A percentile compares a stretch with the other conserved stretches of the same genome.
Evolutionary conservation across 1,139 yeast genomes (phyloP).

Genomic region (Geotrichum restrictum): DNA sequence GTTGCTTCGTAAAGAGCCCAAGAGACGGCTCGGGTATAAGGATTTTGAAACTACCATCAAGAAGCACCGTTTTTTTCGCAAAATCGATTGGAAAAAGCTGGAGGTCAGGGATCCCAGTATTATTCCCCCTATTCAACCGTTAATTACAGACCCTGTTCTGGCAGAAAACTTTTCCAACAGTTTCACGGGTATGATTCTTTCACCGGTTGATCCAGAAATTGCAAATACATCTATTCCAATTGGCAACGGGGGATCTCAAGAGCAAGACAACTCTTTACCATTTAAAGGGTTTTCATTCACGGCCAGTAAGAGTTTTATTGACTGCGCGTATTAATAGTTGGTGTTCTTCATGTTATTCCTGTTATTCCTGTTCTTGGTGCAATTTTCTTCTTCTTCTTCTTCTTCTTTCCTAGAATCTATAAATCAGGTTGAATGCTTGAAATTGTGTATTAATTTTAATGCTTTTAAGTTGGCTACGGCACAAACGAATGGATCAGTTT

Average conservation of each 20-base stretch:
- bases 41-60: slow-evolving; percentile 66
- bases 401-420: too few relatives aligned
- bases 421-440: too few relatives aligned
- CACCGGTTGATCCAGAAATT: slow-evolving; percentile 19
- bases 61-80: slow-evolving; percentile 74
- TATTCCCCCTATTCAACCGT: slow-evolving; percentile 79
- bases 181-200: slow-evolving; percentile 67
- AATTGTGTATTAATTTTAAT: neutral
- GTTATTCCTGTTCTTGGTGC: neutral
- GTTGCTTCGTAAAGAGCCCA: slow-evolving; percentile 68
- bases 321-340: slow-evolving; percentile 22
- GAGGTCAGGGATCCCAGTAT: slow-evolving; percentile 44
- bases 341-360: too few relatives aligned
- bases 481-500: neutral
- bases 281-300: slow-evolving; percentile 38
- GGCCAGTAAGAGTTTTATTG: slow-evolving; percentile 35
- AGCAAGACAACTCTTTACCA: slow-evolving; percentile 17
- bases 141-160: slow-evolving; percentile 75
- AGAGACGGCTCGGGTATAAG: slow-evolving; percentile 59
- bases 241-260: slow-evolving; percentile 12
- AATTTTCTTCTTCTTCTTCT: neutral
- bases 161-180: slow-evolving; percentile 92
- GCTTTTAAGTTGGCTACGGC: neutral
- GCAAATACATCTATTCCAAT: slow-evolving; percentile 20
- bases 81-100: slow-evolving; percentile 70